Evolutionary conservation across 805 yeast species (phyloP).

Genomic region (Schizosaccharomyces osmophilus): DNA sequence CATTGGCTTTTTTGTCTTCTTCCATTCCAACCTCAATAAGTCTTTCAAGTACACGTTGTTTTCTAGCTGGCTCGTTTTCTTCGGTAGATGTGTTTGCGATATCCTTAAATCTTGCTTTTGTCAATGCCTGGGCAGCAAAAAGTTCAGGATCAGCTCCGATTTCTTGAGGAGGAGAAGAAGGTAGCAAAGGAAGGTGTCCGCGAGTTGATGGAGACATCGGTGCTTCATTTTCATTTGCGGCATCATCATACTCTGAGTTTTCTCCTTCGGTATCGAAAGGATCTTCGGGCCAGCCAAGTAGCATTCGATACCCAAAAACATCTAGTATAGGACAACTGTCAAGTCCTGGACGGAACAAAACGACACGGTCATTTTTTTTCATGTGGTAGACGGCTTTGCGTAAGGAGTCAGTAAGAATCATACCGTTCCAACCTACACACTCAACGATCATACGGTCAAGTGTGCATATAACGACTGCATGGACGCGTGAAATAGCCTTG

Average conservation of each 20-base stretch:
- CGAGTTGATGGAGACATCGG: background rate
- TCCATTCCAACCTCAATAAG: too few relatives aligned
- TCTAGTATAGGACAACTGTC: background rate
- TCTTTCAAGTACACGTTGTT: too few relatives aligned
- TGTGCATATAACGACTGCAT: background rate
- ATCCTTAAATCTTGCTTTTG: too few relatives aligned
- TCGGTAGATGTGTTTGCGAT: too few relatives aligned
- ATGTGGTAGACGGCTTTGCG: background rate
- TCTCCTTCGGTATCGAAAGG: background rate
- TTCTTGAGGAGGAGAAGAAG: background rate
- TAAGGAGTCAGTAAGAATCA: background rate
- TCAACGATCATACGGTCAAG: background rate
- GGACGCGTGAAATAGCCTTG: background rate
- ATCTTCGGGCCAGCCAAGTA: background rate
- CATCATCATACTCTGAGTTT: background rate
- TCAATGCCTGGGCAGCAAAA: background rate
- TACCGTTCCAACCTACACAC: background rate
- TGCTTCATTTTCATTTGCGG: background rate
- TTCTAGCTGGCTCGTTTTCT: too few relatives aligned
- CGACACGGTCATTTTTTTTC: background rate
- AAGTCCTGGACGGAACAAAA: background rate
- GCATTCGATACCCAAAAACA: background rate
- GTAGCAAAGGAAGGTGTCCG: background rate
- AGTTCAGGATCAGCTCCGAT: background rate
- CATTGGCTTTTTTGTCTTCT: too few relatives aligned